Percentiles rank a stretch among this genome's conserved stretches.
Conservation (phyloP, 768 basidiomycete genomes). For the Pisolithus orientalis region DNA sequence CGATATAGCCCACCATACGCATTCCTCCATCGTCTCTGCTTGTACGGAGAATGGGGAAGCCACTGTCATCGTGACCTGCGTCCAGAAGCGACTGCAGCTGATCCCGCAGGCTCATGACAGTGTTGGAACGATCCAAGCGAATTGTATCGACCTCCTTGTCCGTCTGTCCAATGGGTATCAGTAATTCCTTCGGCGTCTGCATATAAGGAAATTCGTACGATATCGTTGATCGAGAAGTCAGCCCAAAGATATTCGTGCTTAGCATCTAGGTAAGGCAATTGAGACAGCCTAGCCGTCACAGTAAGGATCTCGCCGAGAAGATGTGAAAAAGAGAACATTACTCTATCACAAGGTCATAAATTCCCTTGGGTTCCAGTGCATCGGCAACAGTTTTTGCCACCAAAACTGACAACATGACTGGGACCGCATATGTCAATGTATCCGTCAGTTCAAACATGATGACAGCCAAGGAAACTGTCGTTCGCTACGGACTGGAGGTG, state of each 20-base stretch:
- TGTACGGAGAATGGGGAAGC: conserved; percentile 77
- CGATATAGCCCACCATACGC: conserved; percentile 86
- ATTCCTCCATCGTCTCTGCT: conserved; percentile 38
- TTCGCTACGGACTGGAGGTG: conserved; percentile 42
- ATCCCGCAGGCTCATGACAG: conserved; percentile 67
- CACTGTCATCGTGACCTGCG: conserved; percentile 66
- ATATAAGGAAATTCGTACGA: conserved; percentile 44
- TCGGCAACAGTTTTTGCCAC: conserved; percentile 40
- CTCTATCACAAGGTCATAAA: conserved; percentile 96
- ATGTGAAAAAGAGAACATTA: conserved; percentile 20
- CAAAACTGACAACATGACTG: conserved; percentile 82
- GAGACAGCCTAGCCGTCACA: conserved; percentile 45
- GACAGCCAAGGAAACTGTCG: conserved; percentile 90
- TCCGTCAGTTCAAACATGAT: conserved; percentile 96
- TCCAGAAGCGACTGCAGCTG: conserved; percentile 55
- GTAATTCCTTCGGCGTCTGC: background rate
- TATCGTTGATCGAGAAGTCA: conserved; percentile 63
- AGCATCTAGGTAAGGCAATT: conserved; percentile 88
- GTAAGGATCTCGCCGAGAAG: background rate
- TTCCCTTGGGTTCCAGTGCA: conserved; percentile 65
- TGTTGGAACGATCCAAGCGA: conserved; percentile 65
- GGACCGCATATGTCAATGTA: conserved; percentile 86
- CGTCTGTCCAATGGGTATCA: conserved; percentile 38
- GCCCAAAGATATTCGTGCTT: conserved; percentile 92
- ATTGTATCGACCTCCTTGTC: conserved; percentile 66